Base-by-base conservation (phyloP, 2,329 filamentous ascomycete species). In the Sclerotinia nivalis region DNA sequence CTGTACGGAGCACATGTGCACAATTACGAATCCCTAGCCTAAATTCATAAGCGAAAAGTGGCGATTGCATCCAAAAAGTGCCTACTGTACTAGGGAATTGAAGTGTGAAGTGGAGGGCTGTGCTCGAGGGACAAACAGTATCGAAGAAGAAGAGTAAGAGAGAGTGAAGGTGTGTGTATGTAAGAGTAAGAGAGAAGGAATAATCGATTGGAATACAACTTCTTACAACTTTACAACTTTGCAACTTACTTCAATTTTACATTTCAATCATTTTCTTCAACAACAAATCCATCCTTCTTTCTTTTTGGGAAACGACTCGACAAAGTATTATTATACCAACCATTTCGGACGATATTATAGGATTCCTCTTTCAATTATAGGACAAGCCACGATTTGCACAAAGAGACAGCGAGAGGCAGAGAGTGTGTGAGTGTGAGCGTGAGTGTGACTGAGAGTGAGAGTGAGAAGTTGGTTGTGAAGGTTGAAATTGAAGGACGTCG, bases 11-110 rank as follows among this genome's bases (percentile, higher is more conserved):
- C 12, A 2, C 31, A 62, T 68, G 58, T 69, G 54, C 64, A 37
- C 15, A 69, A 69, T 69, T 69, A 64, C 59, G 58, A 54, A 25
- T 25, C 59, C 22, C 67, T 47, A 69, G 66, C 66, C 58, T 69
- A 54, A 37, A 62, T 65, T 34, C 49, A 65, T 69, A 69, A 69
- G 67, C 67, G 67, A 65, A 69, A 69, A 69, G 67, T 69, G 67
- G 67, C 67, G 58, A 65, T 43, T 69, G 47, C 47, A 59, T 47
- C 52, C 31, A 25, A 25, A 40, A 34, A 49, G 25, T 62, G 43
- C 43, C 54, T 4, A 40, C 40, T 15, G 40, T 43, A 15, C 12
- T 43, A 43, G 40, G 40, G 6, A 43, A 43, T 43, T 15, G 40
- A 37, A 58, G 55, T 58, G 34, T 22, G 3, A 37, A 37, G 31